These are phyloP conservation scores for Cryptococcus wingfieldii DNA, from an alignment of 1,284 basidiomycete genomes.

Conservation along the genomic window DNA sequence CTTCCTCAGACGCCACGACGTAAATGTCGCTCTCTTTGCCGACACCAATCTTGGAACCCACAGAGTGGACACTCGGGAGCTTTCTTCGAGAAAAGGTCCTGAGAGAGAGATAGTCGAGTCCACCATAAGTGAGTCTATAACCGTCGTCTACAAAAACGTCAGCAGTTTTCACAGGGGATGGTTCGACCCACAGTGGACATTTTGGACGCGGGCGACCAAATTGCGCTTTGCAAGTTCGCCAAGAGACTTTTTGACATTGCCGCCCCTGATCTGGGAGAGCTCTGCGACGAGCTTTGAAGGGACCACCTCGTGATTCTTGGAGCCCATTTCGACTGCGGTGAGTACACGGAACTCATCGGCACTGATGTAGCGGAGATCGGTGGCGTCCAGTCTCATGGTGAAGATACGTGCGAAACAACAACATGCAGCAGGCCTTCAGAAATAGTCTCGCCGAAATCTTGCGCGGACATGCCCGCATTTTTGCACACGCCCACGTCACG, in stretches of 20 bases:
- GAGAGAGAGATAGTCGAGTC: constrained; percentile 93
- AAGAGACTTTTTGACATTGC: constrained; percentile 89
- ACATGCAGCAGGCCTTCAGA: too few relatives aligned
- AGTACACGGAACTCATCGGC: constrained; percentile 92
- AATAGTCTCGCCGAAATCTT: too few relatives aligned
- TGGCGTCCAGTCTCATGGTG: constrained; percentile 87
- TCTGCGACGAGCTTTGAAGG: constrained; percentile 83
- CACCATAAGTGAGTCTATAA: constrained; percentile 93
- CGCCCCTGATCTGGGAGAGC: constrained; percentile 82
- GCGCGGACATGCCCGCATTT: too few relatives aligned
- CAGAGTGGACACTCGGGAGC: constrained; percentile 65
- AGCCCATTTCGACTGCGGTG: constrained; percentile 93
- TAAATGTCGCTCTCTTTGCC: constrained; percentile 99
- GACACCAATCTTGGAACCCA: constrained; percentile 96
- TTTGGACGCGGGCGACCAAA: constrained; percentile 82
- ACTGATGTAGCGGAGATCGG: constrained; percentile 87
- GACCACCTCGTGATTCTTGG: constrained; percentile 95
- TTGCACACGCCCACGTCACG: too few relatives aligned
- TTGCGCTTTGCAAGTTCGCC: constrained; percentile 87
- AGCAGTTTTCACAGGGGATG: background rate
- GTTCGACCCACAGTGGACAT: constrained; percentile 70
- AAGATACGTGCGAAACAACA: too few relatives aligned
- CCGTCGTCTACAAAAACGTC: constrained; percentile 72
- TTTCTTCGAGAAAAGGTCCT: constrained; percentile 86
- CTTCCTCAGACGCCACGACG: constrained; percentile 78